phyloP scores from a whole-genome alignment of 441 rosid genomes.

The California macrophylla region DNA sequence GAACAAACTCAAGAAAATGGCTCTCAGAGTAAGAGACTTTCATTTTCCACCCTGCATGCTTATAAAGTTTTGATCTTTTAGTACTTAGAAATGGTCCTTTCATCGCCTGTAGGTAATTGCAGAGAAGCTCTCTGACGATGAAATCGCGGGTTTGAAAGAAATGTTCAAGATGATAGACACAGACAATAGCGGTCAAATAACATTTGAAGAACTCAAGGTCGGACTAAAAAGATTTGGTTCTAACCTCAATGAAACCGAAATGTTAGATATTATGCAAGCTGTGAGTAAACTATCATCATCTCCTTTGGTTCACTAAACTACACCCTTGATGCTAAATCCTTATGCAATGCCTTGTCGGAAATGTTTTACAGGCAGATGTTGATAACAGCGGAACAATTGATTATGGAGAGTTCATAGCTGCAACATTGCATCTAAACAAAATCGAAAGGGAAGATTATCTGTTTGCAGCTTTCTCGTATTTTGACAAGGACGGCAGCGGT shows the following conservation, averaged over 20 bases:
- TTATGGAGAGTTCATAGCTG: slow-evolving; percentile 87
- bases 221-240: slow-evolving; percentile 82
- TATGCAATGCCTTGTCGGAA: slow-evolving; percentile 6
- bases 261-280: slow-evolving; percentile 66
- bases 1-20: slow-evolving; percentile 91
- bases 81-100: not conserved
- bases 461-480: slow-evolving; percentile 76
- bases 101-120: slow-evolving; percentile 58
- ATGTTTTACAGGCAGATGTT: slow-evolving; percentile 62
- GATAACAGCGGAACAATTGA: slow-evolving; percentile 94
- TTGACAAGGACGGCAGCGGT: slow-evolving; percentile 90
- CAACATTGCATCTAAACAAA: slow-evolving; percentile 87
- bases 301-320: not conserved
- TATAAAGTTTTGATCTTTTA: not conserved
- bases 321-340: not conserved
- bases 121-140: slow-evolving; percentile 81
- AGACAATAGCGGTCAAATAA: slow-evolving; percentile 75
- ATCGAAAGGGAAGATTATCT: slow-evolving; percentile 75
- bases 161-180: slow-evolving; percentile 95
- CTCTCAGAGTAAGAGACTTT: slow-evolving; percentile 49
- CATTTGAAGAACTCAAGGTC: slow-evolving; percentile 73
- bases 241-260: slow-evolving; percentile 63
- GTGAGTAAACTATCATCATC: slow-evolving; percentile 34
- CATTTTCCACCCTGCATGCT: not conserved
- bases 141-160: slow-evolving; percentile 81